These are phyloP conservation scores for Aspergillus sparsus DNA, from an alignment of 495 filamentous ascomycete species.

Conservation along the genomic window DNA sequence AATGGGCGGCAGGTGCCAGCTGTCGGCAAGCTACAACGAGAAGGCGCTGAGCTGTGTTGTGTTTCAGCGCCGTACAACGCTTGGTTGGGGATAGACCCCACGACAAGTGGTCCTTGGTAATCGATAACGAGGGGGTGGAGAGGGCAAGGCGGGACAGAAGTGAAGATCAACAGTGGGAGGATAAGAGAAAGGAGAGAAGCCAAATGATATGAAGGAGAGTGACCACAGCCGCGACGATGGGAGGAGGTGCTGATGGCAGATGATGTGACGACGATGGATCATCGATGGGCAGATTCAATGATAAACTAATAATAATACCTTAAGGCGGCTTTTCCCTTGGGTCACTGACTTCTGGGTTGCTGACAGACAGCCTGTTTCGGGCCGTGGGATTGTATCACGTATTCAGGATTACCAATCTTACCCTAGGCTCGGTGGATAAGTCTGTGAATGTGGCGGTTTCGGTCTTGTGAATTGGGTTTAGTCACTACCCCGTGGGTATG, in stretches of 20 bases:
- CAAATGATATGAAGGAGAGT: background rate
- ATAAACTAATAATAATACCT: no score
- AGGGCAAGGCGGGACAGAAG: background rate
- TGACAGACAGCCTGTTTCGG: background rate
- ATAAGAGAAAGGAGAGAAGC: constrained; percentile 3
- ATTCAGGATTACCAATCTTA: background rate
- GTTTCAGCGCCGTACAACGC: constrained; percentile 4
- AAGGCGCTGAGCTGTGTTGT: background rate
- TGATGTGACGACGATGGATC: constrained; percentile 16
- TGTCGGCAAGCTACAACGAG: constrained; percentile 12
- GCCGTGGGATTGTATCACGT: background rate
- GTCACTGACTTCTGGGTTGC: background rate
- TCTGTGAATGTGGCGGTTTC: background rate
- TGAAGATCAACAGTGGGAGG: background rate
- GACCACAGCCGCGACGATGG: background rate
- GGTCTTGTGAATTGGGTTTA: background rate
- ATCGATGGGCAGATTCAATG: constrained; percentile 6
- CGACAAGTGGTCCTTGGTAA: background rate
- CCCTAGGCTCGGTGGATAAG: background rate
- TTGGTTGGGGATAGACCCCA: constrained; percentile 9
- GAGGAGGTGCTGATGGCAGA: constrained; percentile 15
- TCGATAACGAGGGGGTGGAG: background rate
- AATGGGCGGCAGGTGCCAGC: constrained; percentile 11
- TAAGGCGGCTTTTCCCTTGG: no score
- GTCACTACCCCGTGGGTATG: background rate